Conservation (phyloP, 2,329 filamentous ascomycete species). For the Orbilia oligospora region DNA sequence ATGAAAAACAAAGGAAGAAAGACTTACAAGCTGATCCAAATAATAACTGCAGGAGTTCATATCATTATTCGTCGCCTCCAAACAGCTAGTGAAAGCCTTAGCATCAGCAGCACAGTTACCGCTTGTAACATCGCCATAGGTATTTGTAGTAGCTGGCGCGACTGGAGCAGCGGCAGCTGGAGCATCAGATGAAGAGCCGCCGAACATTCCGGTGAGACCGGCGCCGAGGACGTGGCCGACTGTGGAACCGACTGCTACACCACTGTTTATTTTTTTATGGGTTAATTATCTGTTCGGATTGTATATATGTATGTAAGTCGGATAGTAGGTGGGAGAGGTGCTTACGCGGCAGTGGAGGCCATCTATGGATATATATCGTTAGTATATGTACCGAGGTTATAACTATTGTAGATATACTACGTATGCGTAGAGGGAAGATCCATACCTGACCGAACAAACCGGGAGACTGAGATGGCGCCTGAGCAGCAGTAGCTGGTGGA, state of each 20-base stretch:
- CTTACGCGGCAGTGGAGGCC: slow-evolving; percentile 97
- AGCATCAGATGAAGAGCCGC: slow-evolving; percentile 76
- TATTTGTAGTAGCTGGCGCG: slow-evolving; percentile 70
- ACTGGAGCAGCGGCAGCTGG: slow-evolving; percentile 69
- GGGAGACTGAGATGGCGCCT: slow-evolving; percentile 74
- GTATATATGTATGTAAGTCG: slow-evolving; percentile 24
- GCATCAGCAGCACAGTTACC: slow-evolving; percentile 83
- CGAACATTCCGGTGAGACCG: slow-evolving; percentile 74
- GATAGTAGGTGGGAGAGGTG: neutral
- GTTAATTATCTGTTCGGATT: slow-evolving; percentile 62
- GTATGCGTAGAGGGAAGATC: neutral
- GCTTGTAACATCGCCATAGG: slow-evolving; percentile 71
- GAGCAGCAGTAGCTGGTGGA: slow-evolving; percentile 69
- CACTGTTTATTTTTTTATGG: slow-evolving; percentile 72
- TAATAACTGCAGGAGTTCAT: slow-evolving; percentile 99
- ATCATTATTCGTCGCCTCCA: slow-evolving; percentile 94
- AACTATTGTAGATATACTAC: too few species aligned
- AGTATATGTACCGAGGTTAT: slow-evolving; percentile 44
- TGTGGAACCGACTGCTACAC: slow-evolving; percentile 94
- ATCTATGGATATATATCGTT: slow-evolving; percentile 73
- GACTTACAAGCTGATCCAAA: slow-evolving; percentile 83
- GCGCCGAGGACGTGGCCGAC: slow-evolving; percentile 95
- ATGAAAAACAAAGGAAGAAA: neutral
- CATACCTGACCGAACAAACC: slow-evolving; percentile 81
- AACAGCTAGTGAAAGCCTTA: slow-evolving; percentile 90